Evolutionary conservation across 345 rosid genomes (phyloP).

Genomic region (Citrus mangshanensis): DNA sequence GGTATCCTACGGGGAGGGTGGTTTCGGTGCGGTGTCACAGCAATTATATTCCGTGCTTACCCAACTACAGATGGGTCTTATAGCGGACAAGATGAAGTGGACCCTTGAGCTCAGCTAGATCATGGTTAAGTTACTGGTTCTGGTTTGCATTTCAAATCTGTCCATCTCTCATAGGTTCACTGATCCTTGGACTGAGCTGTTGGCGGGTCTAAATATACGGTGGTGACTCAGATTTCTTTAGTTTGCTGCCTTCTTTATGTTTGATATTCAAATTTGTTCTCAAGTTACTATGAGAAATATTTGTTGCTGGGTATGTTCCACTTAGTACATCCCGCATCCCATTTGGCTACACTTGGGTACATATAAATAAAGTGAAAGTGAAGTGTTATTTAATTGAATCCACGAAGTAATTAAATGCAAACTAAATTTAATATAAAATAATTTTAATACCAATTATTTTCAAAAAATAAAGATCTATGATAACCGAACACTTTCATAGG

Average conservation of each 20-base stretch:
- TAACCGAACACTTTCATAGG: no score
- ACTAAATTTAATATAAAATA: no score
- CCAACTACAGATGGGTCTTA: conserved; percentile 86
- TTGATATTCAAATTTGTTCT: no score
- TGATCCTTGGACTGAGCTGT: no score
- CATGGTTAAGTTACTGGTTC: not conserved
- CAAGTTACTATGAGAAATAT: not conserved
- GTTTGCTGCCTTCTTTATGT: not conserved
- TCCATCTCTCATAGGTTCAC: no score
- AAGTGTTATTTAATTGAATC: not conserved
- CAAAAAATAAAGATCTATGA: no score
- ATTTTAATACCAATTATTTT: no score
- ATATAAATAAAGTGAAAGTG: not conserved
- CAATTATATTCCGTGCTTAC: conserved; percentile 69
- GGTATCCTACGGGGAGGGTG: conserved; percentile 58
- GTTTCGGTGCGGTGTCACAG: conserved; percentile 64
- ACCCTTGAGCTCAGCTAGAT: conserved; percentile 50
- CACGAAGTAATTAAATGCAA: no score
- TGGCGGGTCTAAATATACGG: not conserved
- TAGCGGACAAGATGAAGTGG: conserved; percentile 85
- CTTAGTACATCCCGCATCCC: no score
- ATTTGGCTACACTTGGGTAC: no score
- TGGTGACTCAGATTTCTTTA: not conserved
- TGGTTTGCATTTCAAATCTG: not conserved
- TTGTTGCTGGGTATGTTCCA: not conserved